Evolutionary conservation across 306 rosid genomes (phyloP).

Genomic region (Astragalus membranaceus): DNA sequence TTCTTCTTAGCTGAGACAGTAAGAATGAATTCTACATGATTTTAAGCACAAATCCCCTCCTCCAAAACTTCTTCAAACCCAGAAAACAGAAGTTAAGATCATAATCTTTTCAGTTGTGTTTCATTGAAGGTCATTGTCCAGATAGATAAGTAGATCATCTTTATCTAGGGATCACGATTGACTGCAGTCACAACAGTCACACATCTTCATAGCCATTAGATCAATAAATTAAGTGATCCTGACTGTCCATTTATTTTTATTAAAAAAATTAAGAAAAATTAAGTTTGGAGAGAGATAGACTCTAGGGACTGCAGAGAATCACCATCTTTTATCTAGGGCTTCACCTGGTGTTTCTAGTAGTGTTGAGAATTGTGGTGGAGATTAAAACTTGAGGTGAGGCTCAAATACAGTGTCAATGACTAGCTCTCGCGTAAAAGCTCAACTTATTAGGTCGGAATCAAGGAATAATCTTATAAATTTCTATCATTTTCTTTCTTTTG

Average conservation of each 20-base stretch:
- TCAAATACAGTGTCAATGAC: not conserved
- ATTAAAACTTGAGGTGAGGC: conserved; percentile 7
- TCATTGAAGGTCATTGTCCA: conserved; percentile 14
- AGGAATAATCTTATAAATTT: not conserved
- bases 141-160: not conserved
- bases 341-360: not conserved
- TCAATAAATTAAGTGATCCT: no score
- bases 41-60: conserved; percentile 8
- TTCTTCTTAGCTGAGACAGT: conserved; percentile 96
- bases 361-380: not conserved
- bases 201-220: no score
- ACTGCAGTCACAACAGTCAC: no score
- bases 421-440: not conserved
- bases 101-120: conserved; percentile 14
- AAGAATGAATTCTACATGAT: conserved; percentile 24
- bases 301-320: no score
- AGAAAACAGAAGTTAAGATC: not conserved
- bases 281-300: no score
- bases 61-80: not conserved
- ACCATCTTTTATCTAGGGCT: not conserved
- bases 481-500: not conserved
- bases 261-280: no score
- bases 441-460: not conserved
- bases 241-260: no score
- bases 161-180: not conserved